Conservation (phyloP, 2,329 filamentous ascomycete genomes). For the Fusarium mangiferae region DNA sequence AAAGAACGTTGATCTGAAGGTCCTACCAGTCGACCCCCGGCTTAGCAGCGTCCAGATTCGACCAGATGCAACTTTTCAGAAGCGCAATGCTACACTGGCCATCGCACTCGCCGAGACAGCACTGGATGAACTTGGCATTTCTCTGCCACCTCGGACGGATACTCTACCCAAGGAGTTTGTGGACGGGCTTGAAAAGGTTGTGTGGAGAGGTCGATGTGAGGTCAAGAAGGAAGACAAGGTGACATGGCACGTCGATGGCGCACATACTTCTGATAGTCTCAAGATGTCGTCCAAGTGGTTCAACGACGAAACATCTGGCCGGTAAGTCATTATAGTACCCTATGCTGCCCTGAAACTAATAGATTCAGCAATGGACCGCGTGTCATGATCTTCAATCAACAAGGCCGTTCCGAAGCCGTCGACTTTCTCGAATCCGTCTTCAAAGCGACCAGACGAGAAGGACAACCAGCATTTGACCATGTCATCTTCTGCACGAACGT, state of each 20-base stretch:
- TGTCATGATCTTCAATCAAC: conserved; percentile 89
- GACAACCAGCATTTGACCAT: conserved; percentile 68
- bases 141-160: conserved; percentile 38
- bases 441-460: conserved; percentile 46
- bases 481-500: conserved; percentile 87
- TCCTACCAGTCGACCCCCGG: conserved; percentile 59
- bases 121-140: conserved; percentile 56
- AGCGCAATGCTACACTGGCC: conserved; percentile 65
- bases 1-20: conserved; percentile 59
- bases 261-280: conserved; percentile 92
- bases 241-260: conserved; percentile 90
- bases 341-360: background rate
- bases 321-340: conserved; percentile 38
- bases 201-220: conserved; percentile 83
- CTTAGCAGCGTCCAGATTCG: conserved; percentile 59
- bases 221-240: conserved; percentile 65
- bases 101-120: conserved; percentile 63
- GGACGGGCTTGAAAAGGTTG: conserved; percentile 77
- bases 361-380: conserved; percentile 51
- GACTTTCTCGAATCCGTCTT: conserved; percentile 63
- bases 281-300: conserved; percentile 87
- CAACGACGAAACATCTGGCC: conserved; percentile 57
- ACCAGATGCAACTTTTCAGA: conserved; percentile 67
- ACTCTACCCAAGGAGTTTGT: conserved; percentile 72
- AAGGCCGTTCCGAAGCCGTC: conserved; percentile 65